Evolutionary conservation across 2,329 filamentous ascomycete genomes (phyloP).

Genomic region (Dactylellina drechsleri): DNA sequence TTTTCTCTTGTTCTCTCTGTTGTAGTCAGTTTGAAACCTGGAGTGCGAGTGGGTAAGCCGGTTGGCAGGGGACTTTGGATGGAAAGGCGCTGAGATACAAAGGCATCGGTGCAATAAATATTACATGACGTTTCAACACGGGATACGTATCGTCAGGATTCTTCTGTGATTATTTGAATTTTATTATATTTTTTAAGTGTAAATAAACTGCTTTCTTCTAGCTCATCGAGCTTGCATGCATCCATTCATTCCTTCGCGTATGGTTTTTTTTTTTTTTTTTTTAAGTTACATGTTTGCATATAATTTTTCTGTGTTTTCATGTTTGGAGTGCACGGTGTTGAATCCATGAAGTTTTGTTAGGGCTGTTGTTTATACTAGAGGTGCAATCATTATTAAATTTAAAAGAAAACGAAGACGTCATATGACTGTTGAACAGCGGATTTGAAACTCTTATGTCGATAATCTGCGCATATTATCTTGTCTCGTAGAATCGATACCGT

Average conservation of each 20-base stretch:
- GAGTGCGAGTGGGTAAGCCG: neutral
- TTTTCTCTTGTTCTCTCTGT: neutral
- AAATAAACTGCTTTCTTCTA: too few relatives aligned
- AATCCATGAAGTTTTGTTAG: neutral
- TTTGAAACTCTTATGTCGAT: too few relatives aligned
- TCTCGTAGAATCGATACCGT: too few relatives aligned
- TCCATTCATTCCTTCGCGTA: too few relatives aligned
- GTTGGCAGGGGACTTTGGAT: too few relatives aligned
- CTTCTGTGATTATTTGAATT: conserved; percentile 3
- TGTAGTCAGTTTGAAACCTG: neutral
- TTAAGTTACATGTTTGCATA: neutral
- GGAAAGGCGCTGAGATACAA: conserved; percentile 9
- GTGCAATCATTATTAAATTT: too few relatives aligned
- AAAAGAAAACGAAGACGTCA: too few relatives aligned
- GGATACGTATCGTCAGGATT: neutral
- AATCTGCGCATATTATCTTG: too few relatives aligned
- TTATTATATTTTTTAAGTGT: too few relatives aligned
- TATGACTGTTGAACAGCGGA: too few relatives aligned
- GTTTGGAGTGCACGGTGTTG: neutral
- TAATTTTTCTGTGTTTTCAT: neutral
- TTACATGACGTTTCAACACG: conserved; percentile 36
- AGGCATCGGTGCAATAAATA: conserved; percentile 1
- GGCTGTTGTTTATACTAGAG: too few relatives aligned
- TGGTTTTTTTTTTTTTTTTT: neutral
- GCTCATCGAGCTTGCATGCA: too few relatives aligned